Base-by-base conservation (phyloP, 176 grass and related monocot genomes). In the Lolium rigidum region DNA sequence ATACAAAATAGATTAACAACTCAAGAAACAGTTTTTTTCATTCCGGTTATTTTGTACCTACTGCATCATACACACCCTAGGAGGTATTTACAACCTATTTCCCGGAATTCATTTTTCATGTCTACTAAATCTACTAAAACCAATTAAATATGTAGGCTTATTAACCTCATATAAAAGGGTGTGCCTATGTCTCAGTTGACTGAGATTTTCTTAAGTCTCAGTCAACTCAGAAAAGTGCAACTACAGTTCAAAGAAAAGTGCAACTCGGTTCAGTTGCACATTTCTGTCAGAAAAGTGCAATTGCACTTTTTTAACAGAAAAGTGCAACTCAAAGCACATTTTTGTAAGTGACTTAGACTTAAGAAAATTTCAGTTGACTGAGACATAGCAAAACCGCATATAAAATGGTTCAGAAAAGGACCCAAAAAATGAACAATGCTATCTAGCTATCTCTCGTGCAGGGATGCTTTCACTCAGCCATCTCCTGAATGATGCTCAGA, bases 401-500 rank as follows among this genome's bases (percentile, higher is more conserved):
- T 46, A 47, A 56, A 11, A 25, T 61, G 65, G 15, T 48, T 21
- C 41, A 64, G 56, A 37, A 56, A 56, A 20, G 62, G 10, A 47
- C 49, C 1, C 6, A 61, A 1, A 10, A 72, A 57, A 41, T 11
- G 0, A 56, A 77, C 4, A 15, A 21, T 63, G 31, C 31, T 35
- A 35, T 35, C 31, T 35, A 35, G 56, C 15, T 56, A 51, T 31
- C 37, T 86, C 72, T 89, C 89, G 18, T 8, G 54, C 3, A 44
- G 43, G 26, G 16, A 80, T 65, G 52, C 38, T 77, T 71, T 71
- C 39, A 87, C 17, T 89, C 90, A 25, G 67, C 65, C 35, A 63
- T 77, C 74, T 90, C 93, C 80, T 60, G 46, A 18, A 95, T 90
- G 21, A 81, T 85, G 58, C 87, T 92, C 38, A 92, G 84, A 60